phyloP scores from a whole-genome alignment of 495 filamentous ascomycete species.

The Clavariopsis aquatica region DNA sequence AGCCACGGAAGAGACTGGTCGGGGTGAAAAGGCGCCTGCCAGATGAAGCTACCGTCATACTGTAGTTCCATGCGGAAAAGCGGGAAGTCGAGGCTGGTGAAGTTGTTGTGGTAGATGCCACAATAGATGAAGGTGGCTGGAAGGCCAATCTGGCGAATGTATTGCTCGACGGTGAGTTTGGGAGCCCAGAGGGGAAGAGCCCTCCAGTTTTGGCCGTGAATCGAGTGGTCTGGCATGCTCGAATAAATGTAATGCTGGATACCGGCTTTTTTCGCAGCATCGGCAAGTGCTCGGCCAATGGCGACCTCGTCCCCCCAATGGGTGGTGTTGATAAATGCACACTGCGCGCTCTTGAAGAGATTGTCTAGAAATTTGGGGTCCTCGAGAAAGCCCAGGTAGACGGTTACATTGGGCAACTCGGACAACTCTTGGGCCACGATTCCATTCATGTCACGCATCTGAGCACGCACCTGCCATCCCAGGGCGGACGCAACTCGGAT shows the following conservation, averaged over 20 bases:
- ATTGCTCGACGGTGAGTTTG: constrained; percentile 89
- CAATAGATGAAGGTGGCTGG: constrained; percentile 92
- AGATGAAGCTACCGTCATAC: constrained; percentile 80
- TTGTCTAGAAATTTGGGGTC: constrained; percentile 67
- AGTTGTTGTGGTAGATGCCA: constrained; percentile 99
- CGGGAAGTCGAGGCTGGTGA: constrained; percentile 89
- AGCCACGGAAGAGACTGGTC: constrained; percentile 91
- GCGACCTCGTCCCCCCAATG: constrained; percentile 92
- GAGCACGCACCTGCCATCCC: constrained; percentile 85
- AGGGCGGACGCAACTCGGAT: constrained; percentile 90
- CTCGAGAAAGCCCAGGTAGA: constrained; percentile 80
- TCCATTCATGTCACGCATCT: constrained; percentile 78
- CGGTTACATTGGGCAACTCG: constrained; percentile 76
- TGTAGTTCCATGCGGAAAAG: constrained; percentile 90
- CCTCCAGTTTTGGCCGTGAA: constrained; percentile 71
- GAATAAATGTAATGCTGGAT: constrained; percentile 93
- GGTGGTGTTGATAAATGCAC: constrained; percentile 98
- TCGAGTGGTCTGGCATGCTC: constrained; percentile 92
- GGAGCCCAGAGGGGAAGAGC: constrained; percentile 85
- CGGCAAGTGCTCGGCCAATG: constrained; percentile 82
- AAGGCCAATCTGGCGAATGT: constrained; percentile 77
- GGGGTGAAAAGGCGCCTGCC: constrained; percentile 92
- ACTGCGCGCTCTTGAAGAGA: constrained; percentile 78
- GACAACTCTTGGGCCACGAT: constrained; percentile 81
- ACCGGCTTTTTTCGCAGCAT: constrained; percentile 82